phyloP scores from a whole-genome alignment of 768 basidiomycete genomes.

The Tulasnella sp. region DNA sequence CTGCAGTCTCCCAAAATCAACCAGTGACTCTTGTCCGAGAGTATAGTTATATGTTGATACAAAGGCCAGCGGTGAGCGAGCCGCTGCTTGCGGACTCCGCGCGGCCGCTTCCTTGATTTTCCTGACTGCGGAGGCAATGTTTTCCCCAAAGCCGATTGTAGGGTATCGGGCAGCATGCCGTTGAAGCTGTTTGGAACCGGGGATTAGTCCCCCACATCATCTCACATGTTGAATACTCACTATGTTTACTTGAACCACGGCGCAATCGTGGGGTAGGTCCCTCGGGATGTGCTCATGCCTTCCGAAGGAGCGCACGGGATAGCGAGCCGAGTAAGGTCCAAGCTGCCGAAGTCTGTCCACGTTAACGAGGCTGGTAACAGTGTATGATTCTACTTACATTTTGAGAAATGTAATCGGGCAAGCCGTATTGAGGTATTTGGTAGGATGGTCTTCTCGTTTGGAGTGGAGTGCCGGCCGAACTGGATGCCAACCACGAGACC shows the following conservation, averaged over 20 bases:
- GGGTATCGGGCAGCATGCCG: slow-evolving; percentile 31
- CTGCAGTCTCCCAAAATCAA: slow-evolving; percentile 28
- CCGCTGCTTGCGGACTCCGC: not conserved
- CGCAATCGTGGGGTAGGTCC: slow-evolving; percentile 10
- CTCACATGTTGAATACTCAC: not conserved
- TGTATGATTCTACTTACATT: slow-evolving; percentile 14
- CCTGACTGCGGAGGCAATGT: not conserved
- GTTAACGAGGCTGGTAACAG: not conserved
- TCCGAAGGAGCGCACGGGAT: slow-evolving; percentile 16
- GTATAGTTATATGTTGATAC: not conserved
- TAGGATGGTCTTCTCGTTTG: no score
- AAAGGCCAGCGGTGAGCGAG: not conserved
- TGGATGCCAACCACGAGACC: slow-evolving; percentile 4
- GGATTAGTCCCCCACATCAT: not conserved
- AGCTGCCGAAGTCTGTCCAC: not conserved
- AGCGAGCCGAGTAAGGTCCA: slow-evolving; percentile 23
- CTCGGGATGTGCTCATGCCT: not conserved
- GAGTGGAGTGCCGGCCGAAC: not conserved
- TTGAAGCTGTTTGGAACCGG: not conserved
- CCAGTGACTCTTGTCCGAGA: not conserved
- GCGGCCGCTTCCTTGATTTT: slow-evolving; percentile 13
- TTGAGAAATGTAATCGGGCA: slow-evolving; percentile 20
- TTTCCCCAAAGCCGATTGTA: not conserved
- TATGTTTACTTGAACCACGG: slow-evolving; percentile 28
- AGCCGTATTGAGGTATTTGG: slow-evolving; percentile 7